Evolutionary conservation across 768 basidiomycete genomes (phyloP), one percentile per base, ranked within the genome.

Genomic region (Neoboletus magnificus): DNA sequence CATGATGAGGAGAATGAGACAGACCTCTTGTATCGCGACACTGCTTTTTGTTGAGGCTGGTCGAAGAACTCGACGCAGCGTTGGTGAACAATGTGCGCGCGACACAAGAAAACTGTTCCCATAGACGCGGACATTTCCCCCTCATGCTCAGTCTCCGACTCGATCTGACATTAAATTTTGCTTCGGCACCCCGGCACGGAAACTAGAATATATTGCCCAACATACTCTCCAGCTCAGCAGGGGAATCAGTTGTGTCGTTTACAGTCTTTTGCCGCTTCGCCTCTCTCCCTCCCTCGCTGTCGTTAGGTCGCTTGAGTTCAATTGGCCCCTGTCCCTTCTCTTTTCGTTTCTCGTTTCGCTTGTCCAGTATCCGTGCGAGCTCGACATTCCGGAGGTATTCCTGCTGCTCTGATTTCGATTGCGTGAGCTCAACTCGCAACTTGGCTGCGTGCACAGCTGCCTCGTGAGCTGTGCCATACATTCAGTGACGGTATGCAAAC

Each of bases 311-410:
- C 56, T 64, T 66, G 37, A 55, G 50, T 23, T 70, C 64, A 22
- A 66, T 8, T 3, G 83, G 74, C 12, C 77, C 80, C 59, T 82
- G 79, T 4, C 82, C 83, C 59, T 76, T 82, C 67, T 82, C 79
- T 56, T 73, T 79, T 66, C 85, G 84, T 67, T 80, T 82, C 63
- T 84, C 81, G 32, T 79, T 83, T n/a, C 90, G 85, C 67, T 91
- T 93, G 60, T 89, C 86, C 62, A 93, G 70, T 40, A 95, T 85
- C 12, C 87, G 83, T 2, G 94, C 95, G 18, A 94, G 82, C 67
- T 98, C 96, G 29, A 99, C 97, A 57, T 97, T 95, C 69, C 82
- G 84, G 50, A 98, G 81, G 71, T 99, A 98, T 36, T 95, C 91
- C 43, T 84, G 83, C 68, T 99, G 95, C 72, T 98, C 97, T 30